Base-by-base conservation (phyloP, 2,329 filamentous ascomycete species). In the Ophiostoma sp. region DNA sequence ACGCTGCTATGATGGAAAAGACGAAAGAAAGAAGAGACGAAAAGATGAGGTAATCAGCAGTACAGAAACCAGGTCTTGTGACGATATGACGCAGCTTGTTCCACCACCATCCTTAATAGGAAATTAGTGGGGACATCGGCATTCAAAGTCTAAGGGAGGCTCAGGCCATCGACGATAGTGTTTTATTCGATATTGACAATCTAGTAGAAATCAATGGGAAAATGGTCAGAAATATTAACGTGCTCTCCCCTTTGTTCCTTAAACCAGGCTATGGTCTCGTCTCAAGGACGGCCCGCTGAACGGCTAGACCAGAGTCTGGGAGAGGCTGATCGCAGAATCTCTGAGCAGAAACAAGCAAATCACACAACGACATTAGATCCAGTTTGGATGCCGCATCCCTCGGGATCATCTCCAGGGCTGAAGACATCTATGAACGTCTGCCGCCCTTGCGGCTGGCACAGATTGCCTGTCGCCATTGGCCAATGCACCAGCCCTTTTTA, bases 401-500 rank as follows among this genome's bases (percentile, higher is more conserved):
- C 27, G 27, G 27, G 27, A 27, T 27, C 27, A 27, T 27, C 27
- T 27, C 27, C 27, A 27, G 27, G 27, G 27, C 27, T 27, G 27
- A 27, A 27, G 27, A 2, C 27, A 27, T 27, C 27, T 27, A 27
- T 27, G 27, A 27, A 27, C 27, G 27, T 27, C 27, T 27, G 27
- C 27, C 49, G 18, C 49, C 18, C 49, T 55, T 27, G n/a, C 27
- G 2, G 27, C 27, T 27, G 27, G 2, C 27, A 27, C 27, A 27
- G n/a, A 27, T 1, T 62, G 4, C 14, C 8, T 11, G 8, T 38
- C 7, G 40, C n/a, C 60, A 63, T 63, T 63, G 68, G 66, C 63
- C 68, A 69, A 69, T 69, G 16, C 60, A 38, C 27, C 58, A 12
- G n/a, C 47, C 45, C 38, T 27, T 42, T n/a, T 44, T 14, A 45